Evolutionary conservation across 805 yeast genomes (phyloP).

Genomic region (Wickerhamiella domercqiae): DNA sequence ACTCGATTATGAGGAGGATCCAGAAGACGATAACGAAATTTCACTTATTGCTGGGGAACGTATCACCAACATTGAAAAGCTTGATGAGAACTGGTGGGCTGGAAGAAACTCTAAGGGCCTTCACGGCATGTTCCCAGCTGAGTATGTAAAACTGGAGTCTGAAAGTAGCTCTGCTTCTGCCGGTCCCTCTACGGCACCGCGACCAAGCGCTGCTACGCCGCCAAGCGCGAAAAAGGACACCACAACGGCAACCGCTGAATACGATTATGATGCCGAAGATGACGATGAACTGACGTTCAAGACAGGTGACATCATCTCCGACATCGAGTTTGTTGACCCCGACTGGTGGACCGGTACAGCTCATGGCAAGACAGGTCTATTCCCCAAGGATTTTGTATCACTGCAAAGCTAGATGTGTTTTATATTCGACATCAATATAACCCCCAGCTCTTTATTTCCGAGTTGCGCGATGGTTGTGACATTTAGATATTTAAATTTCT

Average conservation of each 20-base stretch:
- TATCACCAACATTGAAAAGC: slow-evolving; percentile 49
- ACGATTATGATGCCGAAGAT: slow-evolving; percentile 79
- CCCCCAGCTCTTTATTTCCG: not conserved
- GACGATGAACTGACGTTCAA: slow-evolving; percentile 77
- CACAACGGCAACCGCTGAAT: slow-evolving; percentile 47
- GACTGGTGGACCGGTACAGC: slow-evolving; percentile 95
- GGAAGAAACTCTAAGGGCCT: slow-evolving; percentile 65
- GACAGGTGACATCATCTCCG: slow-evolving; percentile 68
- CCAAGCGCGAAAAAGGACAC: slow-evolving; percentile 17
- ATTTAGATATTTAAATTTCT: not conserved
- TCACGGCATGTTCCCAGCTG: slow-evolving; percentile 80
- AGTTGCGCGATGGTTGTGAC: not conserved
- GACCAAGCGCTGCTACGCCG: slow-evolving; percentile 6
- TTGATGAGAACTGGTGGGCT: slow-evolving; percentile 81
- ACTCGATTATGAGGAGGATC: slow-evolving; percentile 50
- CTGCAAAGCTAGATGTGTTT: slow-evolving; percentile 8
- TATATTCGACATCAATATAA: not conserved
- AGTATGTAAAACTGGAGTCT: slow-evolving; percentile 43
- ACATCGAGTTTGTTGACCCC: slow-evolving; percentile 79
- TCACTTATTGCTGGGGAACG: slow-evolving; percentile 50
- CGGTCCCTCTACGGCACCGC: slow-evolving; percentile 9
- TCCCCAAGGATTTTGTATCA: slow-evolving; percentile 79
- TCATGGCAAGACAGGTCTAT: slow-evolving; percentile 64
- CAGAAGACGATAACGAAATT: slow-evolving; percentile 66
- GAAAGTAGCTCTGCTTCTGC: slow-evolving; percentile 13